Conservation (phyloP, 2,329 filamentous ascomycete species). For the Lasiodiplodia sp. region DNA sequence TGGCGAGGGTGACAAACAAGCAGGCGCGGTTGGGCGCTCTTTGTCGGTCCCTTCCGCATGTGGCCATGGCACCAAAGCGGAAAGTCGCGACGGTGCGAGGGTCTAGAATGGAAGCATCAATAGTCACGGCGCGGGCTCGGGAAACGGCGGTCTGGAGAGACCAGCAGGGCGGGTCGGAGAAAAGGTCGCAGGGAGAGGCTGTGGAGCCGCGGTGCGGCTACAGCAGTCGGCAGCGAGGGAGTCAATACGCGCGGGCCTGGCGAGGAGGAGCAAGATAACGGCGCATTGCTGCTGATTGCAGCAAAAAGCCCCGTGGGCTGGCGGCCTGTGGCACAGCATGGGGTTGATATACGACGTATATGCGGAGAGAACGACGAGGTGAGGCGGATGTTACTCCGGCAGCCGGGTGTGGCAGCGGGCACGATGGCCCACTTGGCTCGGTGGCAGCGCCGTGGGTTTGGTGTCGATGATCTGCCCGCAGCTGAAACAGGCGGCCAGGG, state of each 20-base stretch:
- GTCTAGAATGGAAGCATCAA: background rate
- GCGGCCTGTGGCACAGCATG: background rate
- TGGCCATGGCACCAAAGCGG: background rate
- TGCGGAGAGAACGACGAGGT: background rate
- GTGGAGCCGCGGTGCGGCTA: background rate
- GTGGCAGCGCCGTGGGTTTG: slow-evolving; percentile 24
- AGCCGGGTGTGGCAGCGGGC: slow-evolving; percentile 5
- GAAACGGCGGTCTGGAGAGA: slow-evolving; percentile 4
- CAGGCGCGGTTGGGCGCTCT: background rate
- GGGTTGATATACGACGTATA: slow-evolving; percentile 4
- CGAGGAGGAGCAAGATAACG: background rate
- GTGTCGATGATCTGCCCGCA: slow-evolving; percentile 25
- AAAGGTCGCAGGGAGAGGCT: background rate
- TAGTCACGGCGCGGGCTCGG: background rate
- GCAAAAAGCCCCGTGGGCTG: background rate
- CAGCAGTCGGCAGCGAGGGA: background rate
- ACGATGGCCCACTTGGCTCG: background rate
- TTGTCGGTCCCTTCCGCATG: slow-evolving; percentile 10
- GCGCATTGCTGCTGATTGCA: background rate
- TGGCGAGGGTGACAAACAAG: background rate
- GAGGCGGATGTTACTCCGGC: slow-evolving; percentile 11
- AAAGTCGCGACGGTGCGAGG: background rate
- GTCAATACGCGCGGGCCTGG: background rate
- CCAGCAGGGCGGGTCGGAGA: slow-evolving; percentile 2
- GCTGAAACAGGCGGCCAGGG: slow-evolving; percentile 18